These are phyloP conservation scores for Akanthomyces muscarius DNA, from an alignment of 2,329 filamentous ascomycete genomes.

Conservation along the genomic window DNA sequence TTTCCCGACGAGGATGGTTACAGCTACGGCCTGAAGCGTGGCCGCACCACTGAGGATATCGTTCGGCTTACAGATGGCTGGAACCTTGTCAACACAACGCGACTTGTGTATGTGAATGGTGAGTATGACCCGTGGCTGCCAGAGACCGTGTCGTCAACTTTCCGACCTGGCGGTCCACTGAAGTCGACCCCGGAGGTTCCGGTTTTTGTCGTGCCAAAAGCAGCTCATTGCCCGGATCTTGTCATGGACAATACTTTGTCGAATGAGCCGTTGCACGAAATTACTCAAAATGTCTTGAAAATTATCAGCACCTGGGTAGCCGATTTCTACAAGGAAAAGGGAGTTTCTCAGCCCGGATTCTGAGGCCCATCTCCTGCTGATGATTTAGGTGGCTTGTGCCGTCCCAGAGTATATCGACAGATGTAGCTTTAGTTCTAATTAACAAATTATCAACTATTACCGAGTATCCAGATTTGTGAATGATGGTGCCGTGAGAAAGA, in stretches of 20 bases:
- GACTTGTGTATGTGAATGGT: slow-evolving; percentile 16
- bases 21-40: slow-evolving; percentile 34
- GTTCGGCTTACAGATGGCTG: slow-evolving; percentile 17
- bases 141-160: slow-evolving; percentile 12
- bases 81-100: slow-evolving; percentile 14
- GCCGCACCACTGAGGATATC: slow-evolving; percentile 35
- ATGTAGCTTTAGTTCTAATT: no score
- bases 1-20: slow-evolving; percentile 16
- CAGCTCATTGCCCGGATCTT: slow-evolving; percentile 56
- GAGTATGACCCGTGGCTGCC: slow-evolving; percentile 15
- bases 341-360: slow-evolving; percentile 7
- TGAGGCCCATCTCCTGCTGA: background rate
- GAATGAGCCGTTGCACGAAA: slow-evolving; percentile 50
- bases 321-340: slow-evolving; percentile 42
- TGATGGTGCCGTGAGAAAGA: no score
- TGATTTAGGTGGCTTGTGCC: no score
- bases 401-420: no score
- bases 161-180: slow-evolving; percentile 24
- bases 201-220: slow-evolving; percentile 32
- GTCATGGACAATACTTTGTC: slow-evolving; percentile 62
- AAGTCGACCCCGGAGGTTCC: slow-evolving; percentile 46
- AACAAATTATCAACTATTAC: no score
- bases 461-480: no score
- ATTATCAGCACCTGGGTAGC: slow-evolving; percentile 61
- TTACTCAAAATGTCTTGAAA: slow-evolving; percentile 50